A percentile compares a stretch with the other conserved stretches of the same genome.
These are phyloP conservation scores for Haplographium delicatum DNA, from an alignment of 495 filamentous ascomycete species.

Conservation along the genomic window DNA sequence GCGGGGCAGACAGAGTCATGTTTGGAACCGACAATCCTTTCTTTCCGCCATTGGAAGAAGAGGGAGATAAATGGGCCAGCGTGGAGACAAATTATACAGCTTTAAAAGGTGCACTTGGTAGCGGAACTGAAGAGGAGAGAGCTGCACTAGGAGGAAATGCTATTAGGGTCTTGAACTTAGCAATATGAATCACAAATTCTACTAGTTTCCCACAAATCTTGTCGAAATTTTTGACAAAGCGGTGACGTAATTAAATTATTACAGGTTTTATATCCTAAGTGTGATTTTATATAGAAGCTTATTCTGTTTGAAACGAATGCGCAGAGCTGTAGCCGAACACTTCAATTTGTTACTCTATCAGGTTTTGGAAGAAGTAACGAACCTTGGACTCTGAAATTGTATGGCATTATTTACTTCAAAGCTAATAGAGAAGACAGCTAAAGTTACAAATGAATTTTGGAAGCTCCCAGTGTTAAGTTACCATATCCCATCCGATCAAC, in stretches of 20 bases:
- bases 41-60: conserved; percentile 70
- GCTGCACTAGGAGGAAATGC: conserved; percentile 69
- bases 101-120: conserved; percentile 54
- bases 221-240: background rate
- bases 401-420: too few relatives aligned
- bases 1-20: conserved; percentile 29
- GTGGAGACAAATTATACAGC: conserved; percentile 73
- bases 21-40: conserved; percentile 93
- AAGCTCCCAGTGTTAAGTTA: too few relatives aligned
- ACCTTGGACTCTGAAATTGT: too few relatives aligned
- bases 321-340: too few relatives aligned
- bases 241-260: background rate
- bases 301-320: too few relatives aligned
- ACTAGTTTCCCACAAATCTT: too few relatives aligned
- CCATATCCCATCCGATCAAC: conserved; percentile 44
- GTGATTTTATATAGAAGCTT: too few relatives aligned
- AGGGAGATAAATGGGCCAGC: conserved; percentile 71
- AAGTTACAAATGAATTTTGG: too few relatives aligned
- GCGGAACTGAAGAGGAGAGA: conserved; percentile 39
- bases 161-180: conserved; percentile 52
- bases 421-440: too few relatives aligned
- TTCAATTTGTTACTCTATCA: too few relatives aligned
- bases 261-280: too few relatives aligned
- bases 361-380: too few relatives aligned
- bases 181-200: conserved; percentile 1